These are phyloP conservation scores for Rubia peregrina DNA, from an alignment of 305 asterid genomes.

Conservation along the genomic window DNA sequence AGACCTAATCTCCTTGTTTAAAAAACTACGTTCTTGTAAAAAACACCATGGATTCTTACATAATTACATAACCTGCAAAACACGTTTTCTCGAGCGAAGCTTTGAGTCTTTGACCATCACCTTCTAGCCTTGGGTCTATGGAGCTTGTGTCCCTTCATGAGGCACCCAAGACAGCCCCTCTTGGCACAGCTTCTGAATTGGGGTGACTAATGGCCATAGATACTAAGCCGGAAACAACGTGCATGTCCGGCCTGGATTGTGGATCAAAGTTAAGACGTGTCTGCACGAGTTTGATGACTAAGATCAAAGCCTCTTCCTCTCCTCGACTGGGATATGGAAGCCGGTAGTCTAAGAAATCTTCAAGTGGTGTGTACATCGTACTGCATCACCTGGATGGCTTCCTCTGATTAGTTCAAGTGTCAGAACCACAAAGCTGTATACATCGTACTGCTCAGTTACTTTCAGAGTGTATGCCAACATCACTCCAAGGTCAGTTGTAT, in stretches of 20 bases:
- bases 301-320: slow-evolving; percentile 13
- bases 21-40: background rate
- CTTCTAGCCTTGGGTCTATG: no score
- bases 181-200: background rate
- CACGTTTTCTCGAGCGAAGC: background rate
- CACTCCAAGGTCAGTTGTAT: background rate
- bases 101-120: no score
- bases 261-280: slow-evolving; percentile 15
- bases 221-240: slow-evolving; percentile 7
- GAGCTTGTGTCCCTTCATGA: background rate
- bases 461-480: slow-evolving; percentile 20
- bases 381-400: slow-evolving; percentile 15
- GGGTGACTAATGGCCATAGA: background rate
- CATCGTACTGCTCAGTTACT: slow-evolving; percentile 22
- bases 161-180: background rate
- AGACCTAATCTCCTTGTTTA: background rate
- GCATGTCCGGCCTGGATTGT: slow-evolving; percentile 24
- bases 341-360: slow-evolving; percentile 18
- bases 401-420: slow-evolving; percentile 22
- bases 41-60: background rate
- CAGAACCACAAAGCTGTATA: slow-evolving; percentile 23
- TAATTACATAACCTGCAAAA: background rate
- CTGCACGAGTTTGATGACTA: slow-evolving; percentile 14
- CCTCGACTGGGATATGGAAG: slow-evolving; percentile 5
- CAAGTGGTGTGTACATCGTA: background rate